Evolutionary conservation across 2,329 filamentous ascomycete species (phyloP), one percentile per base, ranked within the genome.

Genomic region (Penicillium polonicum): DNA sequence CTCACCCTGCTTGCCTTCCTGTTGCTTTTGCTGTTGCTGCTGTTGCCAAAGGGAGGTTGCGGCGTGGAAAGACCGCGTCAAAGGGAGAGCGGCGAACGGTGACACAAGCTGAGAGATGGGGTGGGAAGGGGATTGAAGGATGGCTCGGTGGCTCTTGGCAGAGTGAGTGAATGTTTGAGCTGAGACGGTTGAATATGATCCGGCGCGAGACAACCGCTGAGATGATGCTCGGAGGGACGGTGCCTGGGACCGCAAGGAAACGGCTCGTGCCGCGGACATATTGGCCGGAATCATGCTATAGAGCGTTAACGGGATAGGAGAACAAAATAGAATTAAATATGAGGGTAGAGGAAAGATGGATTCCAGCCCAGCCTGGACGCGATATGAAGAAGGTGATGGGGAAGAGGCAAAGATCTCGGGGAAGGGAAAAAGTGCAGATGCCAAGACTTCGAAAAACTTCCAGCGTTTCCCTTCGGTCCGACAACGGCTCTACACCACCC

Each of bases 281-380:
- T 67, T 76, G 29, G 74, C 65, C 53, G 70, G 69, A 65, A 78
- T 73, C 75, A 78, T 78, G 65, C 71, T 52, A 23, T 52, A 75
- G 66, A 69, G 55, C 42, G 54, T 53, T 39, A 43, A 49, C 5
- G 33, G 35, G 27, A 51, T 25, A 43, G 10, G 25, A 52, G 23
- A 58, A 21, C n/a, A n/a, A 42, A 59, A 36, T 19, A 42, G 19
- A 23, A 52, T 35, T 29, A 46, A 61, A 36, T 49, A 42, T 35
- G 48, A 36, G 31, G 48, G 51, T 36, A 29, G 44, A 57, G 41
- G 52, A 49, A 19, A 44, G 38, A 50, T 42, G 38, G 41, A 48
- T 52, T 62, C 57, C 56, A 65, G 57, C 59, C 58, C 52, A 55
- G 60, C 64, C 69, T 70, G 68, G 63, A 60, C 59, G 60, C 63